Conservation (phyloP, 345 rosid species). For the Gossypium sturtianum region DNA sequence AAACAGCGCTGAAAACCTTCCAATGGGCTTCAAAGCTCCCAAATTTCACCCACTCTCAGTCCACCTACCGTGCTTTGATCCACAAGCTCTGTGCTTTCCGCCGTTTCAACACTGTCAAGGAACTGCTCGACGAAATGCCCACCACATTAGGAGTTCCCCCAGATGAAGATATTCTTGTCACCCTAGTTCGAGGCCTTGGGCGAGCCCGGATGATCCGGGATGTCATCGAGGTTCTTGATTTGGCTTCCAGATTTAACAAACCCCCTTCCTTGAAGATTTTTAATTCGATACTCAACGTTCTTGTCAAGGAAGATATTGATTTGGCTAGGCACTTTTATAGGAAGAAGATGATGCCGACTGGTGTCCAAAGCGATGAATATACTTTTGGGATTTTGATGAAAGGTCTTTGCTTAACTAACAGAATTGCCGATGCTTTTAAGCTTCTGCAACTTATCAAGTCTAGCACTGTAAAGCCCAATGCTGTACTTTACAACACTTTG, state of each 20-base stretch:
- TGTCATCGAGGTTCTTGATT: conserved; percentile 47
- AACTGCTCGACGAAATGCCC: conserved; percentile 94
- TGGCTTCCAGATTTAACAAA: conserved; percentile 40
- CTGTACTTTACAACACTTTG: conserved; percentile 24
- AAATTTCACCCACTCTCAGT: conserved; percentile 60
- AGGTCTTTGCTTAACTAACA: conserved; percentile 86
- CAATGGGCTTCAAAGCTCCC: conserved; percentile 42
- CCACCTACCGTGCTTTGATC: conserved; percentile 72
- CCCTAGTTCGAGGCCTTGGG: conserved; percentile 63
- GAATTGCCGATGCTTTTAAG: conserved; percentile 78
- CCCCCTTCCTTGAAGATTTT: conserved; percentile 61
- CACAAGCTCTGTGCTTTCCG: conserved; percentile 56
- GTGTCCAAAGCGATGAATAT: conserved; percentile 68
- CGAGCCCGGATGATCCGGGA: conserved; percentile 34
- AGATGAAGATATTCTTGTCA: conserved; percentile 56
- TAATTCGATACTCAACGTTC: conserved; percentile 56
- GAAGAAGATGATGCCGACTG: conserved; percentile 64
- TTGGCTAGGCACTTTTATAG: conserved; percentile 74
- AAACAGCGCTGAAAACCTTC: conserved; percentile 61
- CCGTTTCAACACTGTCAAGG: conserved; percentile 48
- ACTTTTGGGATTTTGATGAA: conserved; percentile 86
- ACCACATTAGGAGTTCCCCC: conserved; percentile 54
- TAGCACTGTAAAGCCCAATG: conserved; percentile 43
- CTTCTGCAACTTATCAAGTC: conserved; percentile 71
- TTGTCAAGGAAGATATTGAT: conserved; percentile 31